Percentiles rank a stretch among this genome's conserved stretches.
Evolutionary conservation across 2,329 filamentous ascomycete genomes (phyloP).

Genomic region (Arthrobotrys sphaeroides): DNA sequence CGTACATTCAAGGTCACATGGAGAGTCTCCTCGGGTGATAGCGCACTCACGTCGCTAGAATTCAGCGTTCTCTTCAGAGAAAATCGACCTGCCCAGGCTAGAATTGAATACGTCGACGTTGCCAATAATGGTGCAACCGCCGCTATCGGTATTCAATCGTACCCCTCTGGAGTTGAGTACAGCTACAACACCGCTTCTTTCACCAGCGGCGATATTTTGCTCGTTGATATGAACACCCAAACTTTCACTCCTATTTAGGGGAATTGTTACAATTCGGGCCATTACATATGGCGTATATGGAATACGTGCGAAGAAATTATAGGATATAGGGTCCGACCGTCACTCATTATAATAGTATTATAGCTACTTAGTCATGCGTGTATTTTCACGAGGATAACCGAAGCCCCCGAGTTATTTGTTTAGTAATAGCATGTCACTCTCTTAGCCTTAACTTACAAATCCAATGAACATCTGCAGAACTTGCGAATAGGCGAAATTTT

Average conservation of each 20-base stretch:
- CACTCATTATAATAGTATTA: too few relatives aligned
- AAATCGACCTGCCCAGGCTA: neutral
- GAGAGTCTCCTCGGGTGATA: neutral
- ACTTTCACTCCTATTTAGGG: neutral
- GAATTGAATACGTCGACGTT: neutral
- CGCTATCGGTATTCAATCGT: neutral
- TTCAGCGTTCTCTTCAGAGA: neutral
- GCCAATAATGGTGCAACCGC: neutral
- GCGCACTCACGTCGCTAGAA: neutral
- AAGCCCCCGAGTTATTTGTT: too few relatives aligned
- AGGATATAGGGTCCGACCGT: too few relatives aligned
- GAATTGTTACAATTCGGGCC: too few relatives aligned
- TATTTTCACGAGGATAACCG: too few relatives aligned
- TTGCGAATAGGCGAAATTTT: too few relatives aligned
- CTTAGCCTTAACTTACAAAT: too few relatives aligned
- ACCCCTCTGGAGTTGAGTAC: neutral
- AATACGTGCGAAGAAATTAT: too few relatives aligned
- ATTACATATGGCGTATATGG: too few relatives aligned
- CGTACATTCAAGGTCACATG: neutral
- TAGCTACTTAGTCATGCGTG: too few relatives aligned
- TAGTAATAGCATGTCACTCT: too few relatives aligned
- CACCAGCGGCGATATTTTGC: neutral
- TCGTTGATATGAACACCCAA: neutral
- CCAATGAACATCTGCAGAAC: too few relatives aligned
- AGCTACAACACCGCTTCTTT: neutral